These are phyloP conservation scores for Viola pubescens DNA, from an alignment of 441 rosid species.

Conservation along the genomic window DNA sequence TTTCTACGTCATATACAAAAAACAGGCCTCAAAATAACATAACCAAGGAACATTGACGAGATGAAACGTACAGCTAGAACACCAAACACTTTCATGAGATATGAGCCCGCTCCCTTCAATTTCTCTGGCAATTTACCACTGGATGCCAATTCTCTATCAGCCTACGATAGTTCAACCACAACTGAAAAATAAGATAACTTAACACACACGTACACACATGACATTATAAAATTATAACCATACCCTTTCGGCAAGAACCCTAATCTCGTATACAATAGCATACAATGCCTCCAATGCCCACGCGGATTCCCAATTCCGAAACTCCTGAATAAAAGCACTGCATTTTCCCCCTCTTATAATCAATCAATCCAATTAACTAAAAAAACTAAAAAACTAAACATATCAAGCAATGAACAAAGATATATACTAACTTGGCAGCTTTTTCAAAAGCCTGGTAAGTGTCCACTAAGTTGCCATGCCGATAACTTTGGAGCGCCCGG, in stretches of 20 bases:
- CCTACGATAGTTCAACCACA: constrained; percentile 32
- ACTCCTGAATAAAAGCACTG: constrained; percentile 93
- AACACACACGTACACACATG: too few relatives aligned
- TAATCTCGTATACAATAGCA: constrained; percentile 74
- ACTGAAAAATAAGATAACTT: not conserved
- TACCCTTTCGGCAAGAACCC: constrained; percentile 83
- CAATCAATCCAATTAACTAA: not conserved
- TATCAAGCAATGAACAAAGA: not conserved
- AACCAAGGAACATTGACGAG: not conserved
- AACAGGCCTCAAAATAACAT: not conserved
- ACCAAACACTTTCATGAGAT: constrained; percentile 90
- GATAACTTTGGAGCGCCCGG: constrained; percentile 69
- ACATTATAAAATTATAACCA: not conserved
- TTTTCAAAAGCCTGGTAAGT: constrained; percentile 73
- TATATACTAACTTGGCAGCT: constrained; percentile 52
- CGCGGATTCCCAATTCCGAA: constrained; percentile 93
- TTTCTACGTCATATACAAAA: not conserved
- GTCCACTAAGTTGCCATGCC: constrained; percentile 58
- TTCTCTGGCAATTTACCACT: constrained; percentile 88
- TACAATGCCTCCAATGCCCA: constrained; percentile 90
- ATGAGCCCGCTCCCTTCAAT: constrained; percentile 88
- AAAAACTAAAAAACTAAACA: not conserved
- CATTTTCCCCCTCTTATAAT: constrained; percentile 3
- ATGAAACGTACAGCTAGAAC: constrained; percentile 76
- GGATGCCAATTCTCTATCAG: constrained; percentile 69